Evolutionary conservation across 78 protist species (phyloP).

Genomic region (Dictyostelium brefeldianum): DNA sequence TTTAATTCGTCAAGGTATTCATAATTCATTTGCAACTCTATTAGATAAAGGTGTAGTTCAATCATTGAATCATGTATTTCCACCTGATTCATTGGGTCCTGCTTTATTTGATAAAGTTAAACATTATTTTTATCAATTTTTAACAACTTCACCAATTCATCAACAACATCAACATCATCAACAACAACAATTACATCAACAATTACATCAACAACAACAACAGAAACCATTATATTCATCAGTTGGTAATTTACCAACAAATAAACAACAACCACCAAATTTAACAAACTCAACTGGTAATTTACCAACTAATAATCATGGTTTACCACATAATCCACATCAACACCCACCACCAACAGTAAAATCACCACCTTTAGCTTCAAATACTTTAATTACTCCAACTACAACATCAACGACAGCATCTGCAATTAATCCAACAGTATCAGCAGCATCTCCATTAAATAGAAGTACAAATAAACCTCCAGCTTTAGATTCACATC

Average conservation of each 20-base stretch:
- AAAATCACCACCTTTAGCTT: slow-evolving; percentile 7
- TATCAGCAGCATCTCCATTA: background rate
- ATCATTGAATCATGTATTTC: slow-evolving; percentile 37
- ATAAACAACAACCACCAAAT: background rate
- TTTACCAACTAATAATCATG: background rate
- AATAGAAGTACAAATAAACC: background rate
- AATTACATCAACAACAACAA: slow-evolving; percentile 16
- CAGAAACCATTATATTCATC: slow-evolving; percentile 3
- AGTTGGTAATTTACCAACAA: background rate
- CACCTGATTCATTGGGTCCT: slow-evolving; percentile 33
- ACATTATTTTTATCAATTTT: slow-evolving; percentile 18
- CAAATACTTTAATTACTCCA: background rate
- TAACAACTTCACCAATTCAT: slow-evolving; percentile 2
- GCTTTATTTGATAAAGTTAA: slow-evolving; percentile 60
- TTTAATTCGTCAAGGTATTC: slow-evolving; percentile 47
- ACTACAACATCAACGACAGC: background rate
- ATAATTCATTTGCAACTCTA: slow-evolving; percentile 21
- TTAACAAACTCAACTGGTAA: background rate
- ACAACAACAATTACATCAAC: background rate
- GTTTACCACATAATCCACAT: background rate
- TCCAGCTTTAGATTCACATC: background rate
- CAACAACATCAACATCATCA: background rate
- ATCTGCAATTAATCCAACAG: background rate
- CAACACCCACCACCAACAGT: background rate
- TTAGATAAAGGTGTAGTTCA: slow-evolving; percentile 76